Evolutionary conservation across 768 basidiomycete genomes (phyloP), one percentile per base, ranked within the genome.

Genomic region (Kwoniella sp.): DNA sequence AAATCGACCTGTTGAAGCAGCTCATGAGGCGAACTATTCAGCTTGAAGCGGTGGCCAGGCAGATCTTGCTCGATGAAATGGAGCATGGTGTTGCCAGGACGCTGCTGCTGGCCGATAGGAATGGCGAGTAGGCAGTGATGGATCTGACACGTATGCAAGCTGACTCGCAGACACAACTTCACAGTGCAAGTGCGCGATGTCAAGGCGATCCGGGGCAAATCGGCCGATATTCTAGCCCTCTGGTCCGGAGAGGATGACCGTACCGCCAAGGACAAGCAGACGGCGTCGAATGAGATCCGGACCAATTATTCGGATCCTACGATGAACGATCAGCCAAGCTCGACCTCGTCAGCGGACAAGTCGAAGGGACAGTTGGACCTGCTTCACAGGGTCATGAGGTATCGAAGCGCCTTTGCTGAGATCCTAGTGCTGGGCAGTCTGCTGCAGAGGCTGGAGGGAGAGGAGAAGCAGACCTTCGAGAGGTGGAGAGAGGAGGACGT

Each of bases 151-250:
- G 8, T 32, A 8, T 32, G 31, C 37, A 22, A 38, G 9, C 19
- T 9, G 37, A 19, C 19, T 32, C 9, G 15, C 31, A 8, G 15
- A 32, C 15, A 4, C 34, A n/a, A 36, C 6, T 36, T 36, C 26
- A 19, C 32, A 68, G 65, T 75, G 1, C 74, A 75, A 52, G 38
- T 57, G 5, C 59, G 74, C 8, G 69, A 73, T 44, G 66, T 70
- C 3, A 57, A 50, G 44, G 61, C 67, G 0, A n/a, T 67, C 3
- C 54, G 63, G 12, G 67, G 63, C 1, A 57, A 60, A 27, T 62
- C 66, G 34, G 49, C 53, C 0, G 46, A 65, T n/a, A 53, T 65
- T n/a, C 23, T 62, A 6, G 48, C 33, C 0, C 55, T 65, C 28
- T 73, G 63, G 63, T 34, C 55, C 7, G 58, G 63, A 6, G 56